A percentile compares a stretch with the other conserved stretches of the same genome.
Evolutionary conservation across 441 rosid genomes (phyloP).

Genomic region (Aleurites moluccanus): DNA sequence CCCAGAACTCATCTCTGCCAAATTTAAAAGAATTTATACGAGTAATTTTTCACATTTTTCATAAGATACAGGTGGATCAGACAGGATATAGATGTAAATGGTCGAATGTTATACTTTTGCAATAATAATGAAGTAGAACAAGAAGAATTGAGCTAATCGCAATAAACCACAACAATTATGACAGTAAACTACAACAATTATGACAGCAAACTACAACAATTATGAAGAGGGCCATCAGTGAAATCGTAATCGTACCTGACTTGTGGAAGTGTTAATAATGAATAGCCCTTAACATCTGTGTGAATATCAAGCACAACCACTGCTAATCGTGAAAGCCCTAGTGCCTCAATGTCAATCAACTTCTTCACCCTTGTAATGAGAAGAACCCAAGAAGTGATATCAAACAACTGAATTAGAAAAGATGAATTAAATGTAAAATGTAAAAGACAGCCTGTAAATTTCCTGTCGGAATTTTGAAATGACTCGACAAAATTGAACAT

Average conservation of each 20-base stretch:
- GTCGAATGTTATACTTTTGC: background rate
- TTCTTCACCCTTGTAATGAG: conserved; percentile 63
- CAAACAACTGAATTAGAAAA: background rate
- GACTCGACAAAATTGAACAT: too few relatives aligned
- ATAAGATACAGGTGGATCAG: background rate
- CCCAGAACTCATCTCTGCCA: conserved; percentile 87
- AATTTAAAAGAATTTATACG: background rate
- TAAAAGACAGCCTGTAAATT: background rate
- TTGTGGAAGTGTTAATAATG: conserved; percentile 81
- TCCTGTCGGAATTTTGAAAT: background rate
- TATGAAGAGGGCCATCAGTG: background rate
- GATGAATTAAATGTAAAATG: background rate
- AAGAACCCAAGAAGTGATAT: background rate
- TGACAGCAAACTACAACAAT: background rate
- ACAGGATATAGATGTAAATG: background rate
- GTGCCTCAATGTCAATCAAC: conserved; percentile 69
- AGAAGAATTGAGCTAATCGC: background rate
- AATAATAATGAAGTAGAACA: background rate
- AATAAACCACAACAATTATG: background rate
- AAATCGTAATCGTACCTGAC: conserved; percentile 51
- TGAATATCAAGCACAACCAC: conserved; percentile 64
- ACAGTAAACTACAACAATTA: background rate
- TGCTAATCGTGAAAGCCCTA: conserved; percentile 67
- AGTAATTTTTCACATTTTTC: background rate
- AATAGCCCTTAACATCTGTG: conserved; percentile 74